These are phyloP conservation scores for Lasiosphaeris hirsuta DNA, from an alignment of 495 filamentous ascomycete genomes.

Conservation along the genomic window DNA sequence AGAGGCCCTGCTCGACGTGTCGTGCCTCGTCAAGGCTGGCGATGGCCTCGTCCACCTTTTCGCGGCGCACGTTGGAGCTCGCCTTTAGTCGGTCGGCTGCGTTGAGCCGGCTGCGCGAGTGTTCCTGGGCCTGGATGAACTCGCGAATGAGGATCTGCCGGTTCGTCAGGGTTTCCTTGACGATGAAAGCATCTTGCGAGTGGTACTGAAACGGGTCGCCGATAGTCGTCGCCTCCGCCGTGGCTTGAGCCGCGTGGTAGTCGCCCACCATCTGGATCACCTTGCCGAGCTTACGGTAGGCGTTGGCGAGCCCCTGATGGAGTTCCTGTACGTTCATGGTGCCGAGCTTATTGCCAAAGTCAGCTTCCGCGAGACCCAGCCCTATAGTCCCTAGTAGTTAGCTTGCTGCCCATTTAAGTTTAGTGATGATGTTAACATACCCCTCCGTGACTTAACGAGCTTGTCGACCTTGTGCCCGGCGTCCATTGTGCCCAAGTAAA, in stretches of 20 bases:
- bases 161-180: constrained; percentile 98
- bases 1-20: constrained; percentile 70
- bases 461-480: constrained; percentile 91
- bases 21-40: constrained; percentile 81
- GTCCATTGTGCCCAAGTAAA: constrained; percentile 95
- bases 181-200: constrained; percentile 93
- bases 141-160: constrained; percentile 97
- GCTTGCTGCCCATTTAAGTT: neutral
- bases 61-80: constrained; percentile 74
- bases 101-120: constrained; percentile 69
- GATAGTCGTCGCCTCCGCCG: constrained; percentile 91
- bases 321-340: constrained; percentile 84
- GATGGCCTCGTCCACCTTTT: constrained; percentile 97
- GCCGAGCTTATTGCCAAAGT: constrained; percentile 85
- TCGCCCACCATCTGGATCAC: constrained; percentile 90
- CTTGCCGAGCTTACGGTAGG: constrained; percentile 93
- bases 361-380: constrained; percentile 86
- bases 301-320: constrained; percentile 79
- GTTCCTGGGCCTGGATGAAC: constrained; percentile 80
- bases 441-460: constrained; percentile 86
- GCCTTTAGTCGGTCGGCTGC: constrained; percentile 87
- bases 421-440: constrained; percentile 46
- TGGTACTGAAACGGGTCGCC: constrained; percentile 94
- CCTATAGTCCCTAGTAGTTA: constrained; percentile 46
- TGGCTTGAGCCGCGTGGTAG: constrained; percentile 95